Base-by-base conservation (phyloP, 2,329 filamentous ascomycete species). In the Xylaria sp. region DNA sequence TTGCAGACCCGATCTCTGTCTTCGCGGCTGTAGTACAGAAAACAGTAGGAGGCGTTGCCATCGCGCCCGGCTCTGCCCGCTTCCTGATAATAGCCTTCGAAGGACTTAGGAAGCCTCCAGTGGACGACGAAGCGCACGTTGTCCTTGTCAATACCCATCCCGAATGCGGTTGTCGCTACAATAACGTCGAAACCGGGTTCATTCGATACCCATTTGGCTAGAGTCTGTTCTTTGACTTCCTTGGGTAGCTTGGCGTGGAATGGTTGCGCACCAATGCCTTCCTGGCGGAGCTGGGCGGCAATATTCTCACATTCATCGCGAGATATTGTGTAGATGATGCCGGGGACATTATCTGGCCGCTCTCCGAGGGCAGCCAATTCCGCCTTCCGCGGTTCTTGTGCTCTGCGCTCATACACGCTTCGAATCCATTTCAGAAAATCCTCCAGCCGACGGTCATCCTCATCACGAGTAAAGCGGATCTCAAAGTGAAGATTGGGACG, bases 81-180 rank as follows among this genome's bases (percentile, higher is more conserved):
- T 85, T 98, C 95, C 81, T 98, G 95, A 76, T 98, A 97, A 78
- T 96, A 98, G 0, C 94, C 94, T 79, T 98, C 95, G 78, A 98
- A 97, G 2, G 92, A 96, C 78, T 97, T 97, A 10, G 95, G 93
- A 10, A 97, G 87, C 68, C 94, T 92, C 94, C 95, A 98, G 81
- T 98, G 95, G 1, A 96, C 90, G 0, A 98, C 94, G 76, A 98
- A 98, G 2, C 95, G 92, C 12, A 98, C 95, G 74, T 97, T 92
- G 62, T 96, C 90, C 80, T 98, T 98, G 80, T 98, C 94, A 72
- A 98, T 98, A 32, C 95, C 95, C 95, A 98, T 98, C 2, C 95
- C 95, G 76, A 98, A 98, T 0, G 95, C 95, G 1, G 94, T 98
- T 0, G 95, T 98, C 1, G 95, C 95, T 34, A 98, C 94, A 70